Percentiles rank a stretch among this genome's conserved stretches.
These are phyloP conservation scores for Termitomyces sp. DNA, from an alignment of 768 basidiomycete species.

Conservation along the genomic window DNA sequence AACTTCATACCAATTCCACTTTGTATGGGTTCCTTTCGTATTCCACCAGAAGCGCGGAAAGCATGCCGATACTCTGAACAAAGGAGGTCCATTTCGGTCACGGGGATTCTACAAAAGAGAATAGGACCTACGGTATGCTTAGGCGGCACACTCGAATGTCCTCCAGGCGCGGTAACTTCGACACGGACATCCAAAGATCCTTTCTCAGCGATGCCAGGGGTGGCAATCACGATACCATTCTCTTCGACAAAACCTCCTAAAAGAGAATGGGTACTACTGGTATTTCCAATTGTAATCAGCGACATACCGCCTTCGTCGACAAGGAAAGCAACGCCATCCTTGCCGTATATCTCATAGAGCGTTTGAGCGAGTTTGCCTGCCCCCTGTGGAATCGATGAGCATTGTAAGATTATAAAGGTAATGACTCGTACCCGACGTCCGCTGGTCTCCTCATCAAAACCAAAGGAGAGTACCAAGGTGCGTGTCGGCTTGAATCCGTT, in stretches of 20 bases:
- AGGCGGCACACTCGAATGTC: constrained; percentile 85
- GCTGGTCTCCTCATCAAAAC: constrained; percentile 75
- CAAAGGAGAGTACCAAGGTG: constrained; percentile 58
- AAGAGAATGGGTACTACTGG: not conserved
- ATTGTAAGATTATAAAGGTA: not conserved
- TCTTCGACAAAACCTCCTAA: constrained; percentile 45
- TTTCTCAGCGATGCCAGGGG: constrained; percentile 69
- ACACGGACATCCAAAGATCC: constrained; percentile 63
- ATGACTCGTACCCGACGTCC: constrained; percentile 36
- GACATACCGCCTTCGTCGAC: constrained; percentile 83
- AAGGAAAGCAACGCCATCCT: constrained; percentile 69
- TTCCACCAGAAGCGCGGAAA: constrained; percentile 63
- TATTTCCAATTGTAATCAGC: not conserved
- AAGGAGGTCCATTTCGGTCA: not conserved
- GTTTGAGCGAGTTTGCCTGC: constrained; percentile 43
- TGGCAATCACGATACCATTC: constrained; percentile 54
- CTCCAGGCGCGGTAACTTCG: constrained; percentile 68
- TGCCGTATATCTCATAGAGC: constrained; percentile 62
- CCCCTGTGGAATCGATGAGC: constrained; percentile 35
- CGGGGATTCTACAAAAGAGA: not conserved
- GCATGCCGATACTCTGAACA: constrained; percentile 72
- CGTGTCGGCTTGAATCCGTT: constrained; percentile 62
- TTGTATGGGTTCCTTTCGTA: constrained; percentile 65
- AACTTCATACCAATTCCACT: constrained; percentile 41
- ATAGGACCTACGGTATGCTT: constrained; percentile 58